Conservation (phyloP, 306 rosid genomes). For the Vigna nakashimae region DNA sequence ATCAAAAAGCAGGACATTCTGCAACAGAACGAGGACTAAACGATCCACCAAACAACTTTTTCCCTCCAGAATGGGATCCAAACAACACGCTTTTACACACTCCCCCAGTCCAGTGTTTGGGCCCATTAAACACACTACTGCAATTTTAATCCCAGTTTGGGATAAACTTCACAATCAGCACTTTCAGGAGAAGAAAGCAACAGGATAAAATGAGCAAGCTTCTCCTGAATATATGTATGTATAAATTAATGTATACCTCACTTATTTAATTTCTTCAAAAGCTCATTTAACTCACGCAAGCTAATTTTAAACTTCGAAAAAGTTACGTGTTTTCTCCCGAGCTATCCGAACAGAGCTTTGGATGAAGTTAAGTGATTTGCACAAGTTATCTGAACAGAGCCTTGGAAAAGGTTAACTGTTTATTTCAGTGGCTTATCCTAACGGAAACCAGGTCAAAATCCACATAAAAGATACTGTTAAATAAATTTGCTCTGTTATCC, state of each 20-base stretch:
- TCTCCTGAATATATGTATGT: neutral
- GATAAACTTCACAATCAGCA: neutral
- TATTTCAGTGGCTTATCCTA: neutral
- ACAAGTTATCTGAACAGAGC: too few relatives aligned
- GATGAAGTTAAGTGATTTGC: too few relatives aligned
- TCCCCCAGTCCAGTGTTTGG: neutral
- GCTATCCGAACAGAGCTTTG: too few relatives aligned
- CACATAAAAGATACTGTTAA: too few relatives aligned
- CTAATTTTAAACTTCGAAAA: neutral
- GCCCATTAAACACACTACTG: neutral
- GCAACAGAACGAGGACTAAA: slow-evolving; percentile 3
- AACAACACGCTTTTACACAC: neutral
- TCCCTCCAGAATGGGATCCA: neutral
- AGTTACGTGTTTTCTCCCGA: neutral
- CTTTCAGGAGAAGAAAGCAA: neutral
- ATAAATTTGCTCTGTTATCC: slow-evolving; percentile 17
- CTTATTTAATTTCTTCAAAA: neutral
- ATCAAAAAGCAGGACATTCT: slow-evolving; percentile 12
- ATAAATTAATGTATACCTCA: neutral
- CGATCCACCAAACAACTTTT: neutral
- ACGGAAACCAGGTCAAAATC: neutral
- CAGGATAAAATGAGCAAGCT: neutral
- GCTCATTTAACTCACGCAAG: neutral
- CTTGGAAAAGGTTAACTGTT: too few relatives aligned
- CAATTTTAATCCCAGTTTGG: neutral